Evolutionary conservation across 139 green algal species (phyloP).

Genomic region (Nannochloris sp.): DNA sequence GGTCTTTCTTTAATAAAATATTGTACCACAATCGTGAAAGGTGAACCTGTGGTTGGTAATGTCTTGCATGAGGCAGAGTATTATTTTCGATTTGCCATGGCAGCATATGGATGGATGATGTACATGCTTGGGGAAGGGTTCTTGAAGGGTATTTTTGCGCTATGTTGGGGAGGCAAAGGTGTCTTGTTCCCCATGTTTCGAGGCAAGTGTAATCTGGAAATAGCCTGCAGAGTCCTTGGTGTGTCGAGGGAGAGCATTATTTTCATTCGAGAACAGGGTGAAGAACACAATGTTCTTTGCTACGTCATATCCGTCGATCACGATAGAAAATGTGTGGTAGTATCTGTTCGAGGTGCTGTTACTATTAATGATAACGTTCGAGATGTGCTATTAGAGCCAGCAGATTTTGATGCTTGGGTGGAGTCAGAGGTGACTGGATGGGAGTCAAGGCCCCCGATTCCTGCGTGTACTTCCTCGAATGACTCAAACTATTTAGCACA

Average conservation of each 20-base stretch:
- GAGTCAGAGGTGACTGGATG: background rate
- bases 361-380: constrained; percentile 1
- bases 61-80: background rate
- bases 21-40: background rate
- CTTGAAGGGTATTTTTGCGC: background rate
- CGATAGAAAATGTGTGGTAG: background rate
- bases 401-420: background rate
- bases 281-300: background rate
- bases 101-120: constrained; percentile 5
- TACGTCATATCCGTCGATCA: constrained; percentile 1
- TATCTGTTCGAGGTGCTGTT: constrained; percentile 3
- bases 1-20: too few relatives aligned
- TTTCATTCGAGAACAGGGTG: background rate
- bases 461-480: background rate
- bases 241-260: background rate
- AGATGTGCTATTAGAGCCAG: constrained; percentile 1
- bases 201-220: background rate
- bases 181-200: background rate
- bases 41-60: background rate
- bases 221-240: background rate
- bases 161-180: background rate
- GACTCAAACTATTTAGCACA: background rate
- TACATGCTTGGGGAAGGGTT: background rate
- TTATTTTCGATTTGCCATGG: background rate
- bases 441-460: background rate